A percentile compares a stretch with the other conserved stretches of the same genome.
phyloP scores from a whole-genome alignment of 352 stramenopile species.

The Phytophthora cryptogea region DNA sequence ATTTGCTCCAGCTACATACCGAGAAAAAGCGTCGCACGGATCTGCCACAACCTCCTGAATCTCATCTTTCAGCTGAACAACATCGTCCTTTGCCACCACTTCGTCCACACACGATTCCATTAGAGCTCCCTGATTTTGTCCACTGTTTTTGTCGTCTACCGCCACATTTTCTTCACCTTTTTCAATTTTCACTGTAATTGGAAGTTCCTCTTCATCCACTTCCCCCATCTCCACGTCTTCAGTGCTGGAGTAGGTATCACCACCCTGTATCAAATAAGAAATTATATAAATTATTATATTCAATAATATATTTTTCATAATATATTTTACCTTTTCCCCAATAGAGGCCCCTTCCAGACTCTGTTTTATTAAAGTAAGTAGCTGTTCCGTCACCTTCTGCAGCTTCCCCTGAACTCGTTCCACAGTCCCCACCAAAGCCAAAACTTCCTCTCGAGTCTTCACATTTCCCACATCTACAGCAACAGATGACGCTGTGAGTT shows the following conservation, averaged over 20 bases:
- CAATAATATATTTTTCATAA: not conserved
- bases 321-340: not conserved
- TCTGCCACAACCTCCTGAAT: not conserved
- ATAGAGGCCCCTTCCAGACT: not conserved
- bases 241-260: not conserved
- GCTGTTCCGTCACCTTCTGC: not conserved
- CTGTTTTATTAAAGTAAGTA: not conserved
- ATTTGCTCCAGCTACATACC: not conserved
- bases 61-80: not conserved
- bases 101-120: not conserved
- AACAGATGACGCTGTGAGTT: not conserved
- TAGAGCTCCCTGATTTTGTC: not conserved
- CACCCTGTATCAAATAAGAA: not conserved
- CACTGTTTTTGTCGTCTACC: too few relatives aligned
- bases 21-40: not conserved
- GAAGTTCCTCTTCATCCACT: not conserved
- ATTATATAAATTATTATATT: not conserved
- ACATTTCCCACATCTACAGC: not conserved
- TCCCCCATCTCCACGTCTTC: not conserved
- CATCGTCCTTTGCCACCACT: not conserved
- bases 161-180: not conserved
- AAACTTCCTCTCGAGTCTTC: not conserved
- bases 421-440: not conserved
- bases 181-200: not conserved
- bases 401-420: not conserved